Percentiles rank a stretch among this genome's conserved stretches.
Evolutionary conservation across 768 basidiomycete genomes (phyloP).

Genomic region (Podaxis pistillaris): DNA sequence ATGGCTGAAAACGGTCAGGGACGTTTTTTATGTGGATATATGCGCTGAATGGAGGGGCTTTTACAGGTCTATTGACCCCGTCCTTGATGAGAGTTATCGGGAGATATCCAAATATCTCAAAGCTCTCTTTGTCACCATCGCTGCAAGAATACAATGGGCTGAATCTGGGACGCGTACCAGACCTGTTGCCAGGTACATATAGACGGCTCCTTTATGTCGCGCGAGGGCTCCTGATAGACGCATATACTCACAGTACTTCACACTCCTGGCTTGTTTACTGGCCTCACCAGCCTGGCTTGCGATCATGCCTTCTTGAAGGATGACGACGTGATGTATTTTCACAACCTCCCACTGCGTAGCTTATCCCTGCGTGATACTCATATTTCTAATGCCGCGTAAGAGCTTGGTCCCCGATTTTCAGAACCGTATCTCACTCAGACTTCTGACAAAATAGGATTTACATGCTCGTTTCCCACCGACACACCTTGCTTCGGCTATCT

Average conservation of each 20-base stretch:
- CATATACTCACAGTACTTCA: slow-evolving; percentile 6
- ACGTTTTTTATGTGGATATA: slow-evolving; percentile 43
- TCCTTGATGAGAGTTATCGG: slow-evolving; percentile 40
- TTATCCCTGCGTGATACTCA: slow-evolving; percentile 35
- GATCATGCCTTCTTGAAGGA: not conserved
- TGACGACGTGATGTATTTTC: slow-evolving; percentile 6
- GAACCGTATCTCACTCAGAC: not conserved
- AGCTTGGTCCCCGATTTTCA: not conserved
- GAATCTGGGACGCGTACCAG: slow-evolving; percentile 42
- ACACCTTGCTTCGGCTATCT: slow-evolving; percentile 49
- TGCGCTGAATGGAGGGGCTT: slow-evolving; percentile 43
- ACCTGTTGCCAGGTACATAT: slow-evolving; percentile 21
- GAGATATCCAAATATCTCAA: slow-evolving; percentile 44
- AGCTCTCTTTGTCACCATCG: slow-evolving; percentile 49
- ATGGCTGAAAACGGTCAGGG: slow-evolving; percentile 42
- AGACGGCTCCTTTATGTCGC: not conserved
- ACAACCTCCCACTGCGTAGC: slow-evolving; percentile 1
- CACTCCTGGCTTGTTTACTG: not conserved
- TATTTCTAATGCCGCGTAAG: slow-evolving; percentile 63
- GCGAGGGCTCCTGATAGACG: not conserved
- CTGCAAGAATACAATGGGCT: slow-evolving; percentile 48
- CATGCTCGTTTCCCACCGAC: slow-evolving; percentile 54
- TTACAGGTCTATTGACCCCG: slow-evolving; percentile 44
- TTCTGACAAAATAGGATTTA: slow-evolving; percentile 41
- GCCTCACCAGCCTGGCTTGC: not conserved